phyloP scores from a whole-genome alignment of 805 yeast genomes.

The Starmera dryadoides region DNA sequence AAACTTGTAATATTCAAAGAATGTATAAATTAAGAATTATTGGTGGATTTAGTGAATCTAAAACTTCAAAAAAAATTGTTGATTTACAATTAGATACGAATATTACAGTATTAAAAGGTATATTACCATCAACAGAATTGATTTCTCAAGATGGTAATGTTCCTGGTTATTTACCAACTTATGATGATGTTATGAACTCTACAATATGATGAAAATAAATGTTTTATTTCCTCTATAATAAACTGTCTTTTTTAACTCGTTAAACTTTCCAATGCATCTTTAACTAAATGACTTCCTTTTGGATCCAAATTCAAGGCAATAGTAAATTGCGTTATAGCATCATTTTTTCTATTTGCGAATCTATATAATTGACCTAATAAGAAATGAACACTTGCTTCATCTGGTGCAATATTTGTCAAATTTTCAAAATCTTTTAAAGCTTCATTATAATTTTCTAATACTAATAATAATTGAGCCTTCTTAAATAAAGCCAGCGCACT shows the following conservation, averaged over 20 bases:
- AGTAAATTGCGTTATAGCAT: slow-evolving; percentile 81
- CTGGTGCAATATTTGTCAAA: slow-evolving; percentile 75
- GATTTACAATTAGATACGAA: slow-evolving; percentile 1
- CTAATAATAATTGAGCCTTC: slow-evolving; percentile 73
- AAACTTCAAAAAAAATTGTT: not conserved
- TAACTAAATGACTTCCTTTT: slow-evolving; percentile 77
- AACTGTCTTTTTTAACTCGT: not conserved
- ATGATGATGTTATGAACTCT: slow-evolving; percentile 2
- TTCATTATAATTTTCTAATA: slow-evolving; percentile 60
- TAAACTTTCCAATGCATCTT: slow-evolving; percentile 67
- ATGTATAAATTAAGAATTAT: slow-evolving; percentile 30
- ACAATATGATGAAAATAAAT: not conserved
- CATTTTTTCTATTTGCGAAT: slow-evolving; percentile 61
- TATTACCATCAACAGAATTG: slow-evolving; percentile 3
- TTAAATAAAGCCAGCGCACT: slow-evolving; percentile 84
- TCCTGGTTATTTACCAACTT: slow-evolving; percentile 6
- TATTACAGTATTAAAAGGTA: slow-evolving; percentile 5
- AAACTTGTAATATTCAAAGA: slow-evolving; percentile 47
- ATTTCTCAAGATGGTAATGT: not conserved
- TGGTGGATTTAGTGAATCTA: slow-evolving; percentile 19
- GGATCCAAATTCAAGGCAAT: slow-evolving; percentile 89
- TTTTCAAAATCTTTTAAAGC: slow-evolving; percentile 73
- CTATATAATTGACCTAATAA: slow-evolving; percentile 82
- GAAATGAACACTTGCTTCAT: slow-evolving; percentile 91
- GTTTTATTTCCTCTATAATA: not conserved